Evolutionary conservation across 2,329 filamentous ascomycete genomes (phyloP), one percentile per base, ranked within the genome.

Genomic region (Sarocladium strictum): DNA sequence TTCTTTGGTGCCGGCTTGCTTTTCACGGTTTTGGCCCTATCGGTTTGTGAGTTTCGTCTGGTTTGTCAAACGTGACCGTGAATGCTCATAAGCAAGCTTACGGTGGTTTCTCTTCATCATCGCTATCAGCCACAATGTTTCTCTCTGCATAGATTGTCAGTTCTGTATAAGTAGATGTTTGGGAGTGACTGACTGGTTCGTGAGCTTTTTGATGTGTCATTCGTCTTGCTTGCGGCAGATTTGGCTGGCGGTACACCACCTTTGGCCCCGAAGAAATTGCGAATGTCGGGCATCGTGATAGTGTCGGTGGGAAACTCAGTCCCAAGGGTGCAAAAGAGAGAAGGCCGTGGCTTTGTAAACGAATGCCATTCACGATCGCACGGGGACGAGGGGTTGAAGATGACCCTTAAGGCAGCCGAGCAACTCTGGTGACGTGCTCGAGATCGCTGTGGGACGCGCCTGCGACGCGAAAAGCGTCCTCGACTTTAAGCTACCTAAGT

Each of bases 211-310:
- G 69, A 57, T 14, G 75, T 61, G 52, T 73, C 72, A 55, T 76
- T 75, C 38, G 66, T 66, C 63, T 78, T 76, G 65, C 76, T 77
- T 2, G 72, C 61, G 11, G 70, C 62, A 33, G 75, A 72, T 61
- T 80, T 76, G 49, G 76, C 71, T 15, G 79, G 73, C 43, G 78
- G 73, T 62, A 79, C 76, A 59, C 80, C 78, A 53, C 83, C 82
- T 69, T 91, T 91, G 58, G 87, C 84, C 54, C 87, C 85, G 75
- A 97, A 97, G 72, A 97, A 97, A 63, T 79, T 90, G 65, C 92
- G 82, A 65, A 97, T 97, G 71, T 97, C 93, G 10, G 91, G 84
- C 91, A 96, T 96, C 58, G 57, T 58, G 54, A 23, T 29, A 15
- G 12, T 47, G 17, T 23, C 10, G n/a, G n/a, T 9, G 17, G 17